phyloP scores from a whole-genome alignment of 176 grass and related monocot species.

The Zea mays region Zm-B73-REFERENCE-NAM-5.0 NC_050105.1:114444501-114445000 shows the following conservation, averaged over 20 bases:
- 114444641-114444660: background rate
- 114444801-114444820: background rate
- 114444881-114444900: conserved; percentile 85
- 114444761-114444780: background rate
- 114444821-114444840: conserved; percentile 33
- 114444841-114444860: conserved; percentile 82
- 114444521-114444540: conserved; percentile 51
- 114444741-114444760: background rate
- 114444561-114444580: background rate
- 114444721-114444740: background rate
- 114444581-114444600: background rate
- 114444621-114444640: background rate
- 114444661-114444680: background rate
- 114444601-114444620: background rate
- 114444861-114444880: conserved; percentile 66
- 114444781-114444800: background rate
- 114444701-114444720: conserved; percentile 16
- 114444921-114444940: conserved; percentile 5
- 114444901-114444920: conserved; percentile 61
- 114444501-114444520: conserved; percentile 50
- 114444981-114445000: background rate
- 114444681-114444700: background rate
- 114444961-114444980: background rate
- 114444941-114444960: background rate
- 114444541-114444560: conserved; percentile 59